Conservation (phyloP, 139 green algal genomes). For the Protoeuglena noctilucae region DNA sequence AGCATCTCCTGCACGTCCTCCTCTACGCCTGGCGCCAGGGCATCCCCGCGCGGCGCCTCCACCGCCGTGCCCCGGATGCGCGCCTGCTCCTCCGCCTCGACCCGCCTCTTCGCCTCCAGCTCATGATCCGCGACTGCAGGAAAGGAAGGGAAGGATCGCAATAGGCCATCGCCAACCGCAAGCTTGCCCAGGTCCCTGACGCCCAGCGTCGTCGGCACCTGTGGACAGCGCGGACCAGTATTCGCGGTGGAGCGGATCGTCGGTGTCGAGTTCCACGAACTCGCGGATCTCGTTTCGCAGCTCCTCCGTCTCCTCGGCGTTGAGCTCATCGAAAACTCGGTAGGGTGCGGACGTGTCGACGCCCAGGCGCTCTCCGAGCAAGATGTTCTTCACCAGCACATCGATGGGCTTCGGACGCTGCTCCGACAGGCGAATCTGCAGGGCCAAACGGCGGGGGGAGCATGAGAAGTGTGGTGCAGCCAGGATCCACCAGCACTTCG, state of each 20-base stretch:
- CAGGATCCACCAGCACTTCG: background rate
- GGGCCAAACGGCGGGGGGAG: slow-evolving; percentile 38
- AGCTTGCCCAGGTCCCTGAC: slow-evolving; percentile 11
- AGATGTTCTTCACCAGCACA: slow-evolving; percentile 39
- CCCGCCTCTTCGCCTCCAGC: slow-evolving; percentile 15
- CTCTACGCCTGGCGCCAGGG: slow-evolving; percentile 17
- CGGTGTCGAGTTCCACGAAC: slow-evolving; percentile 47
- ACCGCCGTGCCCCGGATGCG: slow-evolving; percentile 1
- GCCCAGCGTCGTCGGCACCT: background rate
- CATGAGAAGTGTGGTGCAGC: too few relatives aligned
- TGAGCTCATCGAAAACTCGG: slow-evolving; percentile 30
- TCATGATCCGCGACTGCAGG: slow-evolving; percentile 23
- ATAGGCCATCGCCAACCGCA: slow-evolving; percentile 6
- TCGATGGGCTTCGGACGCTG: slow-evolving; percentile 38
- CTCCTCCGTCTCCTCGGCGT: slow-evolving; percentile 28
- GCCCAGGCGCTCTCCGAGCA: slow-evolving; percentile 28
- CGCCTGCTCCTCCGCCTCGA: slow-evolving; percentile 30
- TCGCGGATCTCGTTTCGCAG: slow-evolving; percentile 24
- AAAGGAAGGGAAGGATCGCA: slow-evolving; percentile 45
- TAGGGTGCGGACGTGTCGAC: slow-evolving; percentile 18
- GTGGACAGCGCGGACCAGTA: slow-evolving; percentile 20
- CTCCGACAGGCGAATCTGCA: slow-evolving; percentile 27
- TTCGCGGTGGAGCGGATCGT: slow-evolving; percentile 25
- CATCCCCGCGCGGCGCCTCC: slow-evolving; percentile 12
- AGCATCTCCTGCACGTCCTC: slow-evolving; percentile 25